phyloP scores from a whole-genome alignment of 1,284 basidiomycete genomes.

The Cerioporus squamosus region DNA sequence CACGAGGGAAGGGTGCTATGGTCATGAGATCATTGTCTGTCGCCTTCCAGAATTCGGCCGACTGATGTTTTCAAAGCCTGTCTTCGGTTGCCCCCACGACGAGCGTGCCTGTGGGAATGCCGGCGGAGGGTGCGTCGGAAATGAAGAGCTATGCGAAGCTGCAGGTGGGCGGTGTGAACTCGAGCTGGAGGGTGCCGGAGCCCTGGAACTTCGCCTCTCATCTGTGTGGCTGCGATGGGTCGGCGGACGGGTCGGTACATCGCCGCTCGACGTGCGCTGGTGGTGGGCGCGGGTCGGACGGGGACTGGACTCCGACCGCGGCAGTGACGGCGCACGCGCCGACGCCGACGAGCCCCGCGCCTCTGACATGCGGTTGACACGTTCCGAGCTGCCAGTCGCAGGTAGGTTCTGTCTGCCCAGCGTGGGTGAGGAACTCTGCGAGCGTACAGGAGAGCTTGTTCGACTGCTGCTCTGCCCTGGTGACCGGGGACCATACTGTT shows the following conservation, averaged over 20 bases:
- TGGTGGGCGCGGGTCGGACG: conserved; percentile 6
- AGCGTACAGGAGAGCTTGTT: conserved; percentile 25
- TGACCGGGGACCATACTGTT: conserved; percentile 43
- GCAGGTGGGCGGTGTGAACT: conserved; percentile 10
- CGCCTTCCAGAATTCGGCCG: conserved; percentile 20
- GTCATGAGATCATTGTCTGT: conserved; percentile 29
- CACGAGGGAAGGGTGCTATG: not conserved
- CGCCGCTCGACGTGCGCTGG: conserved; percentile 29
- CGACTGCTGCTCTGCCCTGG: conserved; percentile 17
- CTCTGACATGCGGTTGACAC: conserved; percentile 25
- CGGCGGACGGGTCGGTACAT: conserved; percentile 11
- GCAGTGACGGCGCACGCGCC: conserved; percentile 14
- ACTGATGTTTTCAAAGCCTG: conserved; percentile 30
- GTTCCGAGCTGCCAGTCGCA: conserved; percentile 24
- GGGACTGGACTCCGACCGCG: conserved; percentile 19
- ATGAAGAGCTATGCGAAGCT: conserved; percentile 21
- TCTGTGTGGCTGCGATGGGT: conserved; percentile 15
- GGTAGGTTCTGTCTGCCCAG: conserved; percentile 20
- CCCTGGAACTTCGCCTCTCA: conserved; percentile 14
- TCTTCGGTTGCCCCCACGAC: conserved; percentile 24
- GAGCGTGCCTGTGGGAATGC: conserved; percentile 18
- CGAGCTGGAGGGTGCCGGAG: not conserved
- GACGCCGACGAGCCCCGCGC: conserved; percentile 9
- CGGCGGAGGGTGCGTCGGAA: conserved; percentile 21
- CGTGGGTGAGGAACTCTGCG: conserved; percentile 35